These are phyloP conservation scores for Calycina herbarum DNA, from an alignment of 2,329 filamentous ascomycete genomes.

Conservation along the genomic window DNA sequence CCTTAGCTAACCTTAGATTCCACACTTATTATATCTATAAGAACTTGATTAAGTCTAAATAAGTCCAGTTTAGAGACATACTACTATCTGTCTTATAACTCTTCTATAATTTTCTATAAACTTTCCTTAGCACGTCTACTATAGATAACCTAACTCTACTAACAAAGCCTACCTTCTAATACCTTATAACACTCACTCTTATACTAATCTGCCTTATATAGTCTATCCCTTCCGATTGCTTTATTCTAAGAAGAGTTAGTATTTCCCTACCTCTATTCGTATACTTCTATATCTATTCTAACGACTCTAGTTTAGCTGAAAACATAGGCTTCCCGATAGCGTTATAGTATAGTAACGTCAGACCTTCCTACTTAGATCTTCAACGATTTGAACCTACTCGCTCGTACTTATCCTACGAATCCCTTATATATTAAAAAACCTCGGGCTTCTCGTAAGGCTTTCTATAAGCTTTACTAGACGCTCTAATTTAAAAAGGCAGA, in stretches of 20 bases:
- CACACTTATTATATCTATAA: not conserved
- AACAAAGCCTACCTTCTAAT: too few relatives aligned
- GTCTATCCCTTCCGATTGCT: not conserved
- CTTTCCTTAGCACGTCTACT: too few relatives aligned
- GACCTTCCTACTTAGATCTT: not conserved
- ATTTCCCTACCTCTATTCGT: not conserved
- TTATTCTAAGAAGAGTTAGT: not conserved
- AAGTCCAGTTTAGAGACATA: not conserved
- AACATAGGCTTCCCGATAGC: not conserved
- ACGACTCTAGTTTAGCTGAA: not conserved
- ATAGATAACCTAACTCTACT: too few relatives aligned
- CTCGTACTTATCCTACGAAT: not conserved
- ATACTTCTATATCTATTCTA: not conserved
- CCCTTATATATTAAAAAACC: not conserved
- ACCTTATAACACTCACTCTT: not conserved
- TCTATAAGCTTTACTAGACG: not conserved
- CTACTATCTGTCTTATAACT: not conserved
- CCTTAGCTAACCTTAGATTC: too few relatives aligned
- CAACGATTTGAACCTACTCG: not conserved
- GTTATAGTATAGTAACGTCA: not conserved
- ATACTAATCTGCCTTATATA: not conserved
- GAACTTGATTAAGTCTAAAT: not conserved
- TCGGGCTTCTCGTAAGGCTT: not conserved
- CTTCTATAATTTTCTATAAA: not conserved
- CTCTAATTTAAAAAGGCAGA: too few relatives aligned